phyloP scores from a whole-genome alignment of 2,329 filamentous ascomycete genomes.

The Lanzia echinophila region DNA sequence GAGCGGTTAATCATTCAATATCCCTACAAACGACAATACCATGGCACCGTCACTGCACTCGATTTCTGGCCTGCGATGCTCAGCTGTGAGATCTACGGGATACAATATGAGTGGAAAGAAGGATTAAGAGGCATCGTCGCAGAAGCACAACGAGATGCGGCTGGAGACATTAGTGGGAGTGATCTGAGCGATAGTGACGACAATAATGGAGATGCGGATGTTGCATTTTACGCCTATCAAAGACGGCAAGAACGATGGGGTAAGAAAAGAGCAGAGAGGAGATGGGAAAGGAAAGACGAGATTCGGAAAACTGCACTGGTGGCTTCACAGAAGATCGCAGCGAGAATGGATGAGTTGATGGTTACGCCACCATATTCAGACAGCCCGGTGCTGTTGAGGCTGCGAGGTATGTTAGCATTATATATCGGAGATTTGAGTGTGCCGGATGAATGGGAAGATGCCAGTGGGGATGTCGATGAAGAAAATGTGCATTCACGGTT shows the following conservation, averaged over 20 bases:
- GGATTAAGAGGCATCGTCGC: conserved; percentile 36
- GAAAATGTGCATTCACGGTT: conserved; percentile 11
- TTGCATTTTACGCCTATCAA: conserved; percentile 14
- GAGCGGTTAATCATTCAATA: conserved; percentile 71
- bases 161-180: conserved; percentile 18
- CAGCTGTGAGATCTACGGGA: conserved; percentile 71
- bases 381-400: conserved; percentile 56
- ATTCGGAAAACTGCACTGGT: conserved; percentile 21
- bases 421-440: conserved; percentile 66
- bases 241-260: conserved; percentile 12
- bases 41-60: conserved; percentile 53
- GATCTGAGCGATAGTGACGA: conserved; percentile 13
- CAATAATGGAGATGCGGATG: conserved; percentile 11
- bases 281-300: conserved; percentile 26
- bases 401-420: conserved; percentile 67
- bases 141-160: conserved; percentile 24
- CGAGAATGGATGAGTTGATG: conserved; percentile 65
- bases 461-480: conserved; percentile 10
- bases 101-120: conserved; percentile 52
- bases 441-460: conserved; percentile 27
- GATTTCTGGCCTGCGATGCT: conserved; percentile 81
- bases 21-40: conserved; percentile 55
- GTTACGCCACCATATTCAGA: conserved; percentile 63
- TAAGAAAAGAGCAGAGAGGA: conserved; percentile 17
- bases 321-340: conserved; percentile 56